phyloP scores from a whole-genome alignment of 257 asterid genomes.

The Vinca minor region DNA sequence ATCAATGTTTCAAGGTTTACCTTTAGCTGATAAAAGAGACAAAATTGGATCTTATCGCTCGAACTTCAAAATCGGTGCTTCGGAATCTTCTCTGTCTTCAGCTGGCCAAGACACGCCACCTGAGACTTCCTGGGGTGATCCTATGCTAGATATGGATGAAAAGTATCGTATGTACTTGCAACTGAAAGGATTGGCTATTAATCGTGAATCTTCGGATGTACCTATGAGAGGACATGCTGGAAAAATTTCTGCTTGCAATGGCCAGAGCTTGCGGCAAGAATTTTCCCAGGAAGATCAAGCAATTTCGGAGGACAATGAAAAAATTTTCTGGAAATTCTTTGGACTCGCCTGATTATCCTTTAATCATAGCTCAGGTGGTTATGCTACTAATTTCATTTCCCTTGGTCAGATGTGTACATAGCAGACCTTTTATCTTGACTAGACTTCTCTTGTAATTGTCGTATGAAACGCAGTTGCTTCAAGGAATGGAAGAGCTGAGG shows the following conservation, averaged over 20 bases:
- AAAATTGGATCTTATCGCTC: conserved; percentile 28
- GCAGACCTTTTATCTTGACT: background rate
- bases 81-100: conserved; percentile 23
- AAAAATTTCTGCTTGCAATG: conserved; percentile 29
- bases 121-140: conserved; percentile 22
- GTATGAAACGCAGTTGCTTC: conserved; percentile 35
- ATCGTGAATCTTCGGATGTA: conserved; percentile 18
- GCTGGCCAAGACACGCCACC: conserved; percentile 24
- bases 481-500: conserved; percentile 46
- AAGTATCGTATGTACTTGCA: conserved; percentile 41
- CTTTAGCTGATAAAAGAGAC: conserved; percentile 25
- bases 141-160: conserved; percentile 26
- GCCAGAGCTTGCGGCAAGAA: conserved; percentile 24
- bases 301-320: conserved; percentile 22
- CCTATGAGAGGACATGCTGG: conserved; percentile 17
- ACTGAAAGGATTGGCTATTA: conserved; percentile 42
- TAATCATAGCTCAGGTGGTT: conserved; percentile 45
- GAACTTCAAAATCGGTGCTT: conserved; percentile 23
- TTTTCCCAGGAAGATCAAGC: conserved; percentile 24
- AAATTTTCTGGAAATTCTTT: conserved; percentile 23
- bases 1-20: conserved; percentile 10
- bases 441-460: background rate
- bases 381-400: conserved; percentile 11
- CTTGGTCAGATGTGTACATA: too few species aligned
- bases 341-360: conserved; percentile 29